A percentile compares a stretch with the other conserved stretches of the same genome.
Evolutionary conservation across 495 filamentous ascomycete genomes (phyloP).

Genomic region (Hypoxylon subgilvum): DNA sequence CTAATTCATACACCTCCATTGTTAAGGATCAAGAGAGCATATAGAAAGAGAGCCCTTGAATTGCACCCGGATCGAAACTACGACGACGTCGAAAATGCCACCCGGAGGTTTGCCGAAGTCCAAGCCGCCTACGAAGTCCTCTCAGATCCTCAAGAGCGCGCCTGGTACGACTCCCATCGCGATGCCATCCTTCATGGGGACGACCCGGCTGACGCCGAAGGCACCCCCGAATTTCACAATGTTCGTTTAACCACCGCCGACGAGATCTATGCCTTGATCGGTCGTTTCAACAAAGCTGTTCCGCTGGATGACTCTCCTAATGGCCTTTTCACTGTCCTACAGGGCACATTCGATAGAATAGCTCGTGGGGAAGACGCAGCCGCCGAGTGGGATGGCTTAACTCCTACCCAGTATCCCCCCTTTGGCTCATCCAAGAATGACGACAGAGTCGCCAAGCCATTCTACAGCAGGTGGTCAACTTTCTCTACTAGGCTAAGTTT

Average conservation of each 20-base stretch:
- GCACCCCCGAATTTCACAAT: constrained; percentile 63
- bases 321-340: constrained; percentile 83
- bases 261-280: constrained; percentile 74
- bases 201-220: constrained; percentile 51
- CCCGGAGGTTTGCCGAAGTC: constrained; percentile 83
- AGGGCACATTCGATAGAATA: constrained; percentile 76
- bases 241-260: constrained; percentile 74
- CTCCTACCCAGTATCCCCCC: constrained; percentile 68
- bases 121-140: constrained; percentile 94
- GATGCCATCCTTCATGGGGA: constrained; percentile 76
- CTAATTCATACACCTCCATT: not conserved
- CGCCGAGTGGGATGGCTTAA: constrained; percentile 67
- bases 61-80: constrained; percentile 95
- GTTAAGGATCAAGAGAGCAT: constrained; percentile 96
- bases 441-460: constrained; percentile 73
- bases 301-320: constrained; percentile 74
- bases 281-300: constrained; percentile 75
- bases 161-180: constrained; percentile 97
- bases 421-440: constrained; percentile 75
- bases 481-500: constrained; percentile 89
- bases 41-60: constrained; percentile 87
- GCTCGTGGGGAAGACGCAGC: constrained; percentile 80
- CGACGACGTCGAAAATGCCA: constrained; percentile 81
- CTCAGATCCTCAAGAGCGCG: constrained; percentile 91
- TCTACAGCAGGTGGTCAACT: constrained; percentile 80